phyloP scores from a whole-genome alignment of 192 early-diverging fungal species.

The Podila horticola region DNA sequence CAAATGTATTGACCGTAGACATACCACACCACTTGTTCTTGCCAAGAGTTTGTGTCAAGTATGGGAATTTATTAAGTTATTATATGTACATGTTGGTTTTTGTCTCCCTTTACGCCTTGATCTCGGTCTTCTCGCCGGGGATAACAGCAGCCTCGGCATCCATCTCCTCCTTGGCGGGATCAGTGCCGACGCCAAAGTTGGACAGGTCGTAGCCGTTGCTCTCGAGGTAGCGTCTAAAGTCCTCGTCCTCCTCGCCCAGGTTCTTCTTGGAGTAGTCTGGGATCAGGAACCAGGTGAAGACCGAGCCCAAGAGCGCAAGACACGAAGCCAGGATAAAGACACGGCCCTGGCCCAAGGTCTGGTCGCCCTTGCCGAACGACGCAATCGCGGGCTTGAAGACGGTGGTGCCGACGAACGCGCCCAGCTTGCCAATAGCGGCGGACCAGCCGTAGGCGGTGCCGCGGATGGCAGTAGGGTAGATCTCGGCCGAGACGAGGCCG shows the following conservation, averaged over 20 bases:
- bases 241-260: constrained; percentile 45
- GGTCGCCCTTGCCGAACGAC: constrained; percentile 29
- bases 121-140: neutral
- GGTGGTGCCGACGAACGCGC: constrained; percentile 53
- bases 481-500: constrained; percentile 49
- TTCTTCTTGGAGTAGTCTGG: constrained; percentile 50
- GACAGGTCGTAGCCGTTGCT: constrained; percentile 51
- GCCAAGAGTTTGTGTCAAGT: neutral
- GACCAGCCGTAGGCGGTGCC: constrained; percentile 59
- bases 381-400: constrained; percentile 48
- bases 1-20: neutral
- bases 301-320: constrained; percentile 53
- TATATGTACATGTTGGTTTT: neutral
- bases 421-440: constrained; percentile 56
- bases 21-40: neutral
- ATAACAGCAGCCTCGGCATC: neutral
- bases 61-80: neutral
- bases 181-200: neutral
- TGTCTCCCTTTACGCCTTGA: neutral
- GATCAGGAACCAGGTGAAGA: constrained; percentile 39
- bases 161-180: neutral
- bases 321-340: constrained; percentile 49
- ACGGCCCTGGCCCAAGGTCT: constrained; percentile 32
- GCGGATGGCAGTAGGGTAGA: constrained; percentile 57
- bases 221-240: constrained; percentile 52